phyloP scores from a whole-genome alignment of 2,329 filamentous ascomycete species.

The Trichoderma harzianum region DNA sequence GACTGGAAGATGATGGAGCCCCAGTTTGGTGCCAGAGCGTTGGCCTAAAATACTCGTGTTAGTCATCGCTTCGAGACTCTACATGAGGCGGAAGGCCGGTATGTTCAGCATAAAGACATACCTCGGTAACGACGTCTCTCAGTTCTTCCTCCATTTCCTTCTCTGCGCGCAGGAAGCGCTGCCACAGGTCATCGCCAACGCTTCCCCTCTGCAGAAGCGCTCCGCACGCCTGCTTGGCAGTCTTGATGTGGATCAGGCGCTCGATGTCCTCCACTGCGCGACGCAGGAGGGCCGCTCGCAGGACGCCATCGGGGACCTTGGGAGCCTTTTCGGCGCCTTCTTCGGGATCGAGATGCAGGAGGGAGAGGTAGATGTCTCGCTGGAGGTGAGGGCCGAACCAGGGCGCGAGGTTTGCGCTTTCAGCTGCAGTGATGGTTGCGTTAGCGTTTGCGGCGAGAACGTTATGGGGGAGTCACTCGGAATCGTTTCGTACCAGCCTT shows the following conservation, averaged over 20 bases:
- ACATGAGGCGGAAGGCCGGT: too few species aligned
- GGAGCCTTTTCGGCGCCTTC: constrained; percentile 60
- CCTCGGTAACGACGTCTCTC: constrained; percentile 89
- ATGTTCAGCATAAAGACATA: constrained; percentile 37
- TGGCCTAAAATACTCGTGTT: constrained; percentile 59
- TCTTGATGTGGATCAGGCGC: constrained; percentile 83
- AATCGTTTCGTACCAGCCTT: constrained; percentile 64
- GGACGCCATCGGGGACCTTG: constrained; percentile 73
- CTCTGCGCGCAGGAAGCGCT: constrained; percentile 86
- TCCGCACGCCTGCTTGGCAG: constrained; percentile 82
- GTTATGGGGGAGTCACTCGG: background rate
- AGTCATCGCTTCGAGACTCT: background rate
- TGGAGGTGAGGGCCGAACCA: constrained; percentile 93
- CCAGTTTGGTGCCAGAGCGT: constrained; percentile 84
- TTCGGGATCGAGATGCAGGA: constrained; percentile 73
- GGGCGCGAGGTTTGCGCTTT: constrained; percentile 80
- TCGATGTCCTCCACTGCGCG: constrained; percentile 91
- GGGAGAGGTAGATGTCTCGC: constrained; percentile 90
- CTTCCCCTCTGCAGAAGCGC: constrained; percentile 82
- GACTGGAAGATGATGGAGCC: constrained; percentile 95
- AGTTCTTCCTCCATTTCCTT: constrained; percentile 97
- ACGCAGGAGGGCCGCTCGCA: constrained; percentile 83
- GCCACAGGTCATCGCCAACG: constrained; percentile 94
- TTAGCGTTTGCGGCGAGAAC: constrained; percentile 5
- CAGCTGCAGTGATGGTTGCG: constrained; percentile 44